These are phyloP conservation scores for Termitomyces sp. DNA, from an alignment of 768 basidiomycete species.

Conservation along the genomic window DNA sequence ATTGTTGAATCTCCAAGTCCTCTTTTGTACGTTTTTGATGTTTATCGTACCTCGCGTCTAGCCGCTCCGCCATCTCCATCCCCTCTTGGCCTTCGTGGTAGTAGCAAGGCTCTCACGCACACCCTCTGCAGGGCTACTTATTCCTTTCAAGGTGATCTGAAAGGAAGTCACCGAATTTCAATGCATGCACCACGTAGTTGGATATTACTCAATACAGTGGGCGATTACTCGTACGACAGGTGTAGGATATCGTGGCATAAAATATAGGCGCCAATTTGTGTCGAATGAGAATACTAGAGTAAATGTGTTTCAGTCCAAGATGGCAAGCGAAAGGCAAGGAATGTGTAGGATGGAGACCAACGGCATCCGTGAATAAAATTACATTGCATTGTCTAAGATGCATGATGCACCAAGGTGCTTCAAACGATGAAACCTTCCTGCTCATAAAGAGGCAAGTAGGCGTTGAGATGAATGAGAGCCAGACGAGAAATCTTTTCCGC, in stretches of 20 bases:
- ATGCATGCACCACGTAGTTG: conserved; percentile 7
- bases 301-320: neutral
- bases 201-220: conserved; percentile 2
- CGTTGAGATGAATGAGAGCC: conserved; percentile 67
- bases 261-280: conserved; percentile 12
- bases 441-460: conserved; percentile 76
- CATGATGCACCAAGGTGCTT: neutral
- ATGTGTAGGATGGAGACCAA: neutral
- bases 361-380: neutral
- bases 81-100: conserved; percentile 2
- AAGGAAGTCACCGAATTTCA: neutral
- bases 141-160: neutral
- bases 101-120: conserved; percentile 9
- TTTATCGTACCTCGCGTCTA: conserved; percentile 2
- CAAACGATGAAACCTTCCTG: conserved; percentile 47
- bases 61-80: neutral
- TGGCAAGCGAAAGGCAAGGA: neutral
- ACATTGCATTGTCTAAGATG: conserved; percentile 5
- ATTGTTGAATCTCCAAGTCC: neutral
- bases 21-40: conserved; percentile 1
- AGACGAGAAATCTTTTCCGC: conserved; percentile 70
- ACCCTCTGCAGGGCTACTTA: neutral
- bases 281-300: conserved; percentile 1
- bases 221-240: conserved; percentile 3
- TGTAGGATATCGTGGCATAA: conserved; percentile 15